These are phyloP conservation scores for Plasmopara viticola DNA, from an alignment of 352 stramenopile genomes.

Conservation along the genomic window DNA sequence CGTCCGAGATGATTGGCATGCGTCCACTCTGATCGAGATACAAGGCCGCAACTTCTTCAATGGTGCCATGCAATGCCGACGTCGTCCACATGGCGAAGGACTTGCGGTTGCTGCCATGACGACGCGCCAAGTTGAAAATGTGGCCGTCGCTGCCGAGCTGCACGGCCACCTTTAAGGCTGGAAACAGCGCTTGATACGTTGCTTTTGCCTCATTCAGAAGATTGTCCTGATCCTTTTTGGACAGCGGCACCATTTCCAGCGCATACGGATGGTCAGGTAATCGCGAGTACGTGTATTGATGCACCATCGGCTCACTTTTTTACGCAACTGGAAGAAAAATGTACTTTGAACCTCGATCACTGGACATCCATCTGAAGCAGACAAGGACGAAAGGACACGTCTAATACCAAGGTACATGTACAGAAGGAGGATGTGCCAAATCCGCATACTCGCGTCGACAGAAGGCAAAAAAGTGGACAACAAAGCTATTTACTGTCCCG, in stretches of 20 bases:
- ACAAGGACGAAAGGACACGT: too few relatives aligned
- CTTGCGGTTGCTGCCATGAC: slow-evolving; percentile 24
- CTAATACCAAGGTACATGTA: too few relatives aligned
- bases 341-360: too few relatives aligned
- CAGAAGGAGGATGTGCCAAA: too few relatives aligned
- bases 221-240: slow-evolving; percentile 25
- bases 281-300: slow-evolving; percentile 39
- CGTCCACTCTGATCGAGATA: slow-evolving; percentile 38
- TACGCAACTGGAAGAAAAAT: too few relatives aligned
- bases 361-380: too few relatives aligned
- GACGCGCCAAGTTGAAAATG: slow-evolving; percentile 31
- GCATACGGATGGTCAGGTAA: slow-evolving; percentile 45
- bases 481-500: too few relatives aligned
- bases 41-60: slow-evolving; percentile 58
- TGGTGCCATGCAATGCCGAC: slow-evolving; percentile 38
- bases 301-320: slow-evolving; percentile 11
- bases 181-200: slow-evolving; percentile 35
- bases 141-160: slow-evolving; percentile 30
- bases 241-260: slow-evolving; percentile 35
- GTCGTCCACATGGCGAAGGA: slow-evolving; percentile 60
- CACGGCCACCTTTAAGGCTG: slow-evolving; percentile 29
- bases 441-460: too few relatives aligned
- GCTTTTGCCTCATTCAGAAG: slow-evolving; percentile 26
- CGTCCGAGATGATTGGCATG: slow-evolving; percentile 45
- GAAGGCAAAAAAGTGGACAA: too few relatives aligned